Evolutionary conservation across 108 stramenopile species (phyloP).

Genomic region (Mayamaea pseudoterrestris): DNA sequence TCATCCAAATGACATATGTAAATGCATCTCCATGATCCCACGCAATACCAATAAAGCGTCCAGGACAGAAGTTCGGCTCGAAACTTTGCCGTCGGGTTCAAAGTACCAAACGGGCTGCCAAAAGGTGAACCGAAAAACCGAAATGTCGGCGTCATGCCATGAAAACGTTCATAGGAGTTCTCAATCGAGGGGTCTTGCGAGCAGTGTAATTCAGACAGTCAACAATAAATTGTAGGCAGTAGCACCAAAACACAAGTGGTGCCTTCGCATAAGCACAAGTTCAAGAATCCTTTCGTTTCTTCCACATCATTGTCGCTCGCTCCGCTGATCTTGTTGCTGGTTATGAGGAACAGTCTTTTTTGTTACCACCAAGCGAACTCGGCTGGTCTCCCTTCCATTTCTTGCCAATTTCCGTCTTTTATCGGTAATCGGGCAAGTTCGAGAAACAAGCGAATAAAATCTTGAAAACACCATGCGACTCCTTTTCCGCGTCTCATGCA

Average conservation of each 20-base stretch:
- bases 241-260: not conserved
- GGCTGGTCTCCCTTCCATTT: not conserved
- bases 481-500: not conserved
- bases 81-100: not conserved
- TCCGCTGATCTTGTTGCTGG: not conserved
- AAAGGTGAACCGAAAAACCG: conserved; percentile 1
- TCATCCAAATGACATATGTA: too few relatives aligned
- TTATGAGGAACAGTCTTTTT: not conserved
- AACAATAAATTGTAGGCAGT: not conserved
- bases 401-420: not conserved
- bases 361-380: not conserved
- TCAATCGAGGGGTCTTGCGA: too few relatives aligned
- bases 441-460: conserved; percentile 12
- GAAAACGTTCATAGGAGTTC: not conserved
- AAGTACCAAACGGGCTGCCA: conserved; percentile 1
- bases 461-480: not conserved
- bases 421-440: conserved; percentile 1
- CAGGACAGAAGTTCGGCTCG: not conserved
- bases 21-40: too few relatives aligned
- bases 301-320: not conserved
- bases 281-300: not conserved
- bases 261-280: not conserved
- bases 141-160: conserved; percentile 1
- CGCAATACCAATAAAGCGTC: not conserved
- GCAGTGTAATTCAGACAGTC: not conserved